Evolutionary conservation across 2,329 filamentous ascomycete genomes (phyloP), one percentile per base, ranked within the genome.

Genomic region (Fusarium aywerte): DNA sequence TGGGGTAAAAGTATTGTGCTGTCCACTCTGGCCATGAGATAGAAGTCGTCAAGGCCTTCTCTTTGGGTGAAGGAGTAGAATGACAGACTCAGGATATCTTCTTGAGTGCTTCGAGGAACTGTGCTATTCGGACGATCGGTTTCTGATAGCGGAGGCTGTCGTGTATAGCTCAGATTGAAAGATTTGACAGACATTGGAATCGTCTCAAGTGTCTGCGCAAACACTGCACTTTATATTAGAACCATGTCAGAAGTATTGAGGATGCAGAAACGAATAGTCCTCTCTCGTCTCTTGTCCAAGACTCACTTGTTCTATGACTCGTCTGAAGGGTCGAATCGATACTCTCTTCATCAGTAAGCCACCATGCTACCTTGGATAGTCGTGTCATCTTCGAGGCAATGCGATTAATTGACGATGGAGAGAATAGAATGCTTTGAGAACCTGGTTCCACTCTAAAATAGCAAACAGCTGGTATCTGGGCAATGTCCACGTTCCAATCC

Each of bases 261-360:
- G 5, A 7, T 12, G 20, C 8, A 25, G 15, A 6, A 23, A 20
- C 12, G 6, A 18, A 10, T 2, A 27, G 4, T 29, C 5, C 5
- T 2, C 7, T 15, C 5, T n/a, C 4, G 5, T 27, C 7, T 6
- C 5, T 20, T 16, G 3, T 6, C 12, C 2, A 21, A 3, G 7
- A 55, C 61, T 48, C 38, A 58, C 61, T 42, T 2, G 45, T 58
- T 58, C 58, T 63, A 36, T 64, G 58, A 12, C 32, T 48, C 10
- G 43, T 36, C 1, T 54, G 25, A 12, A 39, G n/a, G 4, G 33
- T 16, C 0, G 13, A 18, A 16, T 62, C 11, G 7, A 47, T 13
- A 6, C 44, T 49, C 21, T 64, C 58, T 15, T 27, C 51, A n/a
- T 64, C 58, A 4, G n/a, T 43, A 10, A 64, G 38, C 21, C 38